A percentile compares a stretch with the other conserved stretches of the same genome.
Conservation (phyloP, 2,329 filamentous ascomycete species). For the Fusarium irregulare region DNA sequence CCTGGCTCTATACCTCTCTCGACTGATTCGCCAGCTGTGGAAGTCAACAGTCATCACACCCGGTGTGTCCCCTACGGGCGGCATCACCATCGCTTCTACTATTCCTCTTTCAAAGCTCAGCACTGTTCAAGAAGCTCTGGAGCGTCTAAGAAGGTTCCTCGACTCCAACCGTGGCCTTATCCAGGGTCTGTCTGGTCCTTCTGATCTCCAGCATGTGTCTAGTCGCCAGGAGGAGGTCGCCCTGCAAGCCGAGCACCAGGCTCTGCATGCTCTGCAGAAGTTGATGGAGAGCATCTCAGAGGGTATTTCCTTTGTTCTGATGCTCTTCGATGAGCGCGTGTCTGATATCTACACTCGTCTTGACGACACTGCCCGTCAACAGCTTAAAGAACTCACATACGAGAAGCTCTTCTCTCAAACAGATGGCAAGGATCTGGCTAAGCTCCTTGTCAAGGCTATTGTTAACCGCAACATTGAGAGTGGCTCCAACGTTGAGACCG, state of each 20-base stretch:
- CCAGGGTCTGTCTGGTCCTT: constrained; percentile 90
- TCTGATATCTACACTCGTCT: constrained; percentile 86
- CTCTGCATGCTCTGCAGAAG: constrained; percentile 85
- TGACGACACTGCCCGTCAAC: constrained; percentile 74
- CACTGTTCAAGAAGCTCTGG: constrained; percentile 82
- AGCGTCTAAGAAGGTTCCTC: constrained; percentile 83
- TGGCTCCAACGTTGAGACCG: constrained; percentile 96
- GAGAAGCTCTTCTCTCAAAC: constrained; percentile 85
- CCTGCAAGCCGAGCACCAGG: constrained; percentile 92
- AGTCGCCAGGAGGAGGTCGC: constrained; percentile 92
- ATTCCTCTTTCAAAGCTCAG: constrained; percentile 76
- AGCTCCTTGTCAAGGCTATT: constrained; percentile 95
- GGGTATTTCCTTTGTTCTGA: constrained; percentile 94
- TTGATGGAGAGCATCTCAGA: constrained; percentile 93
- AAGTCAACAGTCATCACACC: constrained; percentile 77
- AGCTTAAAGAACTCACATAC: constrained; percentile 82
- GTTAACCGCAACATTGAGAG: constrained; percentile 98
- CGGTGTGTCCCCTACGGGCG: constrained; percentile 64
- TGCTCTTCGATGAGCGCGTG: constrained; percentile 93
- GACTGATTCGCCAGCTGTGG: constrained; percentile 92
- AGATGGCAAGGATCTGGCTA: constrained; percentile 87
- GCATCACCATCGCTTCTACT: constrained; percentile 72
- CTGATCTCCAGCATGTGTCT: constrained; percentile 80
- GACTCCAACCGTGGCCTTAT: constrained; percentile 90
- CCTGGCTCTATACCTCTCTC: constrained; percentile 85